Conservation (phyloP, 139 green algal species). For the Bryopsis sp. region DNA sequence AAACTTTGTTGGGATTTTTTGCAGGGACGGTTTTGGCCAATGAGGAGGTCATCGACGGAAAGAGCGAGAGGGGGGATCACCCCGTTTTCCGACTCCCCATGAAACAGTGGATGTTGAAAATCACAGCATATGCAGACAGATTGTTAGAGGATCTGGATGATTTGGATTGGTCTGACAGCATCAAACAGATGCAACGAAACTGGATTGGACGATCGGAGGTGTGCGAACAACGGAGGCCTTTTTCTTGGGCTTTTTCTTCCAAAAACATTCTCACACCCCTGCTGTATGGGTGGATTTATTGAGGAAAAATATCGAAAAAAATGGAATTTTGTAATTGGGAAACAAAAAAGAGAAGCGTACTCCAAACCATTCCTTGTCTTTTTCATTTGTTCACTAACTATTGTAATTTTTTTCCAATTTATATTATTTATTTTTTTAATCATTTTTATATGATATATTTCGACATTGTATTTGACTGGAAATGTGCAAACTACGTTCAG, state of each 20-base stretch:
- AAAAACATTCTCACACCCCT: no score
- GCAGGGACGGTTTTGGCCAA: constrained; percentile 92
- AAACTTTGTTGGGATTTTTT: not conserved
- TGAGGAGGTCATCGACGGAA: constrained; percentile 87
- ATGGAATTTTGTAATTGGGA: not conserved
- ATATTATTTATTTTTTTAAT: not conserved
- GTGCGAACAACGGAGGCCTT: not conserved
- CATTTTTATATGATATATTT: not conserved
- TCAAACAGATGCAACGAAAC: constrained; percentile 99
- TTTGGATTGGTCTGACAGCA: constrained; percentile 89
- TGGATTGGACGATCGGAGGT: constrained; percentile 94
- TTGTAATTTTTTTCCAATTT: not conserved
- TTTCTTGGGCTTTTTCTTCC: not conserved
- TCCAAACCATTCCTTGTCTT: not conserved
- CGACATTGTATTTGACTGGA: not conserved
- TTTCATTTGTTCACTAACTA: not conserved
- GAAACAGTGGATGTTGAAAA: constrained; percentile 98
- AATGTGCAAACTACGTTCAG: constrained; percentile 19
- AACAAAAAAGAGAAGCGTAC: not conserved
- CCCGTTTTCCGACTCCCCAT: constrained; percentile 93
- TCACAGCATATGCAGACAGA: constrained; percentile 91
- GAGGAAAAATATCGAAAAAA: not conserved
- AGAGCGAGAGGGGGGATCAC: constrained; percentile 81
- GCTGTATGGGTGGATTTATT: not conserved
- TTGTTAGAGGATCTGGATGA: constrained; percentile 86